Conservation (phyloP, 495 filamentous ascomycete genomes). For the Hypoxylon cercidicola region DNA sequence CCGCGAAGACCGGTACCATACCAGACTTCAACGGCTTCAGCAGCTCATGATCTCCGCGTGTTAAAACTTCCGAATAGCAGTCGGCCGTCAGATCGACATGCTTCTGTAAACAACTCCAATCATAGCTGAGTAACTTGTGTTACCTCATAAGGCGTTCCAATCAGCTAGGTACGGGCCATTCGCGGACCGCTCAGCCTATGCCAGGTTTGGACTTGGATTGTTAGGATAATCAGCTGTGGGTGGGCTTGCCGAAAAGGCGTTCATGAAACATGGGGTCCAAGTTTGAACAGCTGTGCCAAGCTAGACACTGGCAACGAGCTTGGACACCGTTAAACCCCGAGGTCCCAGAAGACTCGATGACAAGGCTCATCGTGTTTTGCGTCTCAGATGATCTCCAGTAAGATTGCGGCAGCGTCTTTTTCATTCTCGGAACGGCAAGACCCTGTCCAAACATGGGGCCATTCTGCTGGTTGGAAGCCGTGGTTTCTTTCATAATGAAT, state of each 20-base stretch:
- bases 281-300: constrained; percentile 12
- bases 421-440: constrained; percentile 6
- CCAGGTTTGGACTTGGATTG: constrained; percentile 10
- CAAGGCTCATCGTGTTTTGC: constrained; percentile 19
- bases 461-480: constrained; percentile 19
- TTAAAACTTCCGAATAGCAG: constrained; percentile 25
- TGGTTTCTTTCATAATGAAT: constrained; percentile 21
- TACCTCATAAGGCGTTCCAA: constrained; percentile 8
- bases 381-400: constrained; percentile 9
- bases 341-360: background rate
- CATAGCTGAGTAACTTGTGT: background rate
- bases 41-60: constrained; percentile 21
- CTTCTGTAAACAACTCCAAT: constrained; percentile 7
- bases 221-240: constrained; percentile 12
- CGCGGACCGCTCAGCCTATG: constrained; percentile 12
- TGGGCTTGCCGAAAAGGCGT: constrained; percentile 23
- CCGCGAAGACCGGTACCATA: constrained; percentile 8
- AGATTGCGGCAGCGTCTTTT: constrained; percentile 13
- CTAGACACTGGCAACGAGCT: constrained; percentile 6
- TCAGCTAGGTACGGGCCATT: constrained; percentile 2
- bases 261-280: constrained; percentile 38
- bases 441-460: constrained; percentile 29
- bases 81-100: constrained; percentile 28
- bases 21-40: constrained; percentile 20
- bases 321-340: constrained; percentile 1